These are phyloP conservation scores for Cladosporium oxysporum DNA, from an alignment of 2,329 filamentous ascomycete genomes.

Conservation along the genomic window DNA sequence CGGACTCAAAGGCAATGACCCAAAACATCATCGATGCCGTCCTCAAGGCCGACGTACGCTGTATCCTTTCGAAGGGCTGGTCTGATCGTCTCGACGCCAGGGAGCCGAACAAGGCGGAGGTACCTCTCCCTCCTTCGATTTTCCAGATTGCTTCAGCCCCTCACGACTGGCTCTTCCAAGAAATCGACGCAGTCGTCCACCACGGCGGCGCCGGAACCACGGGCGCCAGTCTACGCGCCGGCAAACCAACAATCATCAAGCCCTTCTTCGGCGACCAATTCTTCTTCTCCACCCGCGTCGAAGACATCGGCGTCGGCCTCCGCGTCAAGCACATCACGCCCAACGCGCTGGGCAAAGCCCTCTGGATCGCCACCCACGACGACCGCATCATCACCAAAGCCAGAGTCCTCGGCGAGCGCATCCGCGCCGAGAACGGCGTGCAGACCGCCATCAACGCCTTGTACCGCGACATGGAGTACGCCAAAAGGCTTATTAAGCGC, in stretches of 20 bases:
- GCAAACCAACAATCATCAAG: conserved; percentile 89
- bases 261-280: conserved; percentile 98
- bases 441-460: conserved; percentile 85
- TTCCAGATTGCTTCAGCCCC: conserved; percentile 86
- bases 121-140: conserved; percentile 76
- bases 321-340: conserved; percentile 87
- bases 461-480: conserved; percentile 93
- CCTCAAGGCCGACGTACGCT: conserved; percentile 85
- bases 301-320: conserved; percentile 90
- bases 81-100: conserved; percentile 75
- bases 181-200: conserved; percentile 91
- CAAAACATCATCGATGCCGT: conserved; percentile 93
- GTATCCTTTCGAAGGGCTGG: conserved; percentile 96
- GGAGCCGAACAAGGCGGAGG: conserved; percentile 60
- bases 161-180: conserved; percentile 93
- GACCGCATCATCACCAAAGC: conserved; percentile 91
- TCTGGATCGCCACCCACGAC: conserved; percentile 90
- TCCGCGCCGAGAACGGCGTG: conserved; percentile 90
- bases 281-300: conserved; percentile 88
- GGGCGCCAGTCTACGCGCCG: conserved; percentile 85
- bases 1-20: conserved; percentile 84
- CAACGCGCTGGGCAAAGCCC: conserved; percentile 77
- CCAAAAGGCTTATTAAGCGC: conserved; percentile 76
- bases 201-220: conserved; percentile 95
- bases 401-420: conserved; percentile 76